Evolutionary conservation across 2,329 filamentous ascomycete species (phyloP), one percentile per base, ranked within the genome.

Genomic region (Colletotrichum sp.): DNA sequence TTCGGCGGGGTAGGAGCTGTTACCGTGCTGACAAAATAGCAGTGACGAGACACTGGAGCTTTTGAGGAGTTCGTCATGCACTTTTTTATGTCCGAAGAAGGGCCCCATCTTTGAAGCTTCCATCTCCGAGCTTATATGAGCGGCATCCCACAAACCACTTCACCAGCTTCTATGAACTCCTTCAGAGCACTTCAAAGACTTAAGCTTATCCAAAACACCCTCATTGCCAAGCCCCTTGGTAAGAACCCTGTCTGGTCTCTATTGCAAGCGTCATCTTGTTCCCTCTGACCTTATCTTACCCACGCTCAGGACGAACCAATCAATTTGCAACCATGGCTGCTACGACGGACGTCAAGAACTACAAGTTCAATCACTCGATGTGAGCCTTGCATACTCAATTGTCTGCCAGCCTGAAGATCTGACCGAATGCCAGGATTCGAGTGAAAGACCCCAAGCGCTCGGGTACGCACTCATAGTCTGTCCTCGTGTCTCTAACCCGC

Each of bases 391-490:
- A 12, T 6, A 6, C 8, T 1, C 21, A 3, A 36, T n/a, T 13
- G 13, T 2, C 6, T 21, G 34, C 4, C 3, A 15, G 15, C 77
- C 61, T 76, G 18, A 18, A 76, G n/a, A 69, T 81, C 43, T 52
- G 6, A 36, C 78, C 67, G 8, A 72, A 70, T 16, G 32, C 67
- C 77, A 97, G 95, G 95, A 89, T 98, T 83, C 94, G 96, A 84
- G 94, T 98, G 83, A 98, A 98, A 86, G 96, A 99, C 87, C 96
- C 96, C 13, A 93, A 96, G 86, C 91, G 89, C 83, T 95, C 94
- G 52, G 86, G 93, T 94, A 87, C 64, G 86, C 52, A 26, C 8
- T 52, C 38, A 26, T 52, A 12, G 10, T n/a, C 52, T 21, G 28
- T 26, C 18, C 26, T 65, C 26, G 32, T 62, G 38, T 61, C 15